These are phyloP conservation scores for Hymenoscyphus occultus DNA, from an alignment of 2,329 filamentous ascomycete genomes.

Conservation along the genomic window DNA sequence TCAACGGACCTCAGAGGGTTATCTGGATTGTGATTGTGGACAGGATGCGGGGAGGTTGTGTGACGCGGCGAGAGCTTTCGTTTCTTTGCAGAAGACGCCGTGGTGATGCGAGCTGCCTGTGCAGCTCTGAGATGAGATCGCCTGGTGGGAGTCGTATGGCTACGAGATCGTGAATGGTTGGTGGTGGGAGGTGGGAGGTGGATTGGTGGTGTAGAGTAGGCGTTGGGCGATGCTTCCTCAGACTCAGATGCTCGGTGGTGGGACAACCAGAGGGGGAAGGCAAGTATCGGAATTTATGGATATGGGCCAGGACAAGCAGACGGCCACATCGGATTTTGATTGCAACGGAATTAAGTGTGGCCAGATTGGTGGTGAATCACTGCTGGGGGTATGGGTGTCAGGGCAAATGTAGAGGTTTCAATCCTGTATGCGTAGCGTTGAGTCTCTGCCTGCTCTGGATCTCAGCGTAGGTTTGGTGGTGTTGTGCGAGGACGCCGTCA, in stretches of 20 bases:
- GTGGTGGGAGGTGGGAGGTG: conserved; percentile 8
- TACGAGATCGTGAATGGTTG: too few species aligned
- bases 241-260: conserved; percentile 10
- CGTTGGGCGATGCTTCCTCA: conserved; percentile 24
- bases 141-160: neutral
- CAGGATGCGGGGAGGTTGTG: conserved; percentile 22
- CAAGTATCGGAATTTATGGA: neutral
- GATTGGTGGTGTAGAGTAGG: conserved; percentile 10
- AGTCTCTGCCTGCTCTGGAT: too few species aligned
- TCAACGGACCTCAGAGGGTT: conserved; percentile 35
- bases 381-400: neutral
- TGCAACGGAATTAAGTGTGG: neutral
- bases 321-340: conserved; percentile 5
- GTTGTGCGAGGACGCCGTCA: too few species aligned
- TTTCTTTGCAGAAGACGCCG: conserved; percentile 70
- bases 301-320: neutral
- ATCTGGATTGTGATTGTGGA: conserved; percentile 30
- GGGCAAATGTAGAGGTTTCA: neutral
- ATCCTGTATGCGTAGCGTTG: neutral
- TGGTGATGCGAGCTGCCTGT: conserved; percentile 65
- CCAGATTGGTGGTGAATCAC: neutral
- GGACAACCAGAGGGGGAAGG: neutral
- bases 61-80: conserved; percentile 56
- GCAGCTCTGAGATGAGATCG: conserved; percentile 32
- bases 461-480: too few species aligned